Evolutionary conservation across 306 rosid species (phyloP), one percentile per base, ranked within the genome.

Genomic region (Casuarina glauca): DNA sequence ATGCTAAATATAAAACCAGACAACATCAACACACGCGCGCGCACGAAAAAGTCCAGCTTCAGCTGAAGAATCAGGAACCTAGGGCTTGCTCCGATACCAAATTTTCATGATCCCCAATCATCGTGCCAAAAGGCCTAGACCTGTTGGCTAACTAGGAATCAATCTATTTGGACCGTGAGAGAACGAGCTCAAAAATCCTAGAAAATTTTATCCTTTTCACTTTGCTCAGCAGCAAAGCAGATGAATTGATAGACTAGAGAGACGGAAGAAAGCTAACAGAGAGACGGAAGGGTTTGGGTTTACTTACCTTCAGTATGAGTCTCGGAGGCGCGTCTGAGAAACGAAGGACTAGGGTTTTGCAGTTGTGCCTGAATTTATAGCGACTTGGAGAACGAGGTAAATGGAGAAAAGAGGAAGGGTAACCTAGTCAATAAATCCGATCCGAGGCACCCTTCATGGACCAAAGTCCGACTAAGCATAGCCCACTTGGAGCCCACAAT

Each of bases 271-370:
- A 52, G n/a, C n/a, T 13, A 46, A 19, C 13, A n/a, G 45, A 51
- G 41, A 51, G 8, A n/a, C 1, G 0, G 5, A 17, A 26, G 32
- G 12, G 49, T 13, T 15, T 15, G 54, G 67, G 43, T 41, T 60
- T 55, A 11, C 9, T 55, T 79, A 81, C 86, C 74, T 36, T 45
- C 63, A 6, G 58, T 0, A 26, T 26, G 32, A 26, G 32, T 74
- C 58, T 17, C 76, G 3, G 73, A 77, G 69, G 54, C 78, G 55
- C 66, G 45, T 0, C 12, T 26, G 45, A 5, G 73, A 3, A 12
- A 69, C 49, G 75, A 15, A 6, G 74, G 16, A 10, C 6, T 76
- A 68, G 84, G 82, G 87, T 36, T 76, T 71, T 2, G 32, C 45
- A 4, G 19, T 44, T 26, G 45, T 51, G n/a, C 26, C 17, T 5